phyloP scores from a whole-genome alignment of 306 rosid genomes.

The Hippophae rhamnoides region DNA sequence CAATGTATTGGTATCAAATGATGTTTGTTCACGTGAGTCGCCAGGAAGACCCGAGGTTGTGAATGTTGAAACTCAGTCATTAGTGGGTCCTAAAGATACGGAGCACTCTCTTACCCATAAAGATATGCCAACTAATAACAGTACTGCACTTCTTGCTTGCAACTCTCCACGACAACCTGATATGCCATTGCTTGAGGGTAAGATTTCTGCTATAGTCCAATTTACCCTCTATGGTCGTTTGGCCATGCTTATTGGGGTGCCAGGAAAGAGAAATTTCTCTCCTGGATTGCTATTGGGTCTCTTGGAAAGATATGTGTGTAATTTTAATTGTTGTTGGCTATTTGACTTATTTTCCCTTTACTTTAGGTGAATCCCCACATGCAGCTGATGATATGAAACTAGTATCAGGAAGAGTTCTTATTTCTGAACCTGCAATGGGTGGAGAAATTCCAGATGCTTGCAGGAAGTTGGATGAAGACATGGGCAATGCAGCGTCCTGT shows the following conservation, averaged over 20 bases:
- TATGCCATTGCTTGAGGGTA: conserved; percentile 44
- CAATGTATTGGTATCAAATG: conserved; percentile 25
- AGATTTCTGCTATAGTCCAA: conserved; percentile 9
- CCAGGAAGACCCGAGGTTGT: conserved; percentile 52
- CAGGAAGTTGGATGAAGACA: conserved; percentile 31
- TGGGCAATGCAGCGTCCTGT: conserved; percentile 27
- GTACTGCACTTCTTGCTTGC: conserved; percentile 52
- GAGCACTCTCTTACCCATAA: conserved; percentile 29
- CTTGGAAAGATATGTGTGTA: neutral
- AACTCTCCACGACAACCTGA: conserved; percentile 29
- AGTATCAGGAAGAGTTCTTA: conserved; percentile 23
- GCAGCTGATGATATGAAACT: conserved; percentile 21
- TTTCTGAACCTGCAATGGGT: conserved; percentile 25
- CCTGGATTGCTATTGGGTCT: conserved; percentile 1
- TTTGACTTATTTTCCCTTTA: neutral
- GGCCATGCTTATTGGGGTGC: conserved; percentile 2
- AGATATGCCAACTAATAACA: conserved; percentile 25
- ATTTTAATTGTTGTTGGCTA: neutral
- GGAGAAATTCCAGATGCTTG: conserved; percentile 29
- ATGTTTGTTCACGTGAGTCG: conserved; percentile 31
- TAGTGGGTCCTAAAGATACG: conserved; percentile 33
- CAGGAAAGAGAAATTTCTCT: neutral
- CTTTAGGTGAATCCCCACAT: conserved; percentile 35
- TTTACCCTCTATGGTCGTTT: conserved; percentile 8
- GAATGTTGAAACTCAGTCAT: conserved; percentile 42